These are phyloP conservation scores for Meyerozyma athensensis DNA, from an alignment of 1,139 yeast species.

Conservation along the genomic window DNA sequence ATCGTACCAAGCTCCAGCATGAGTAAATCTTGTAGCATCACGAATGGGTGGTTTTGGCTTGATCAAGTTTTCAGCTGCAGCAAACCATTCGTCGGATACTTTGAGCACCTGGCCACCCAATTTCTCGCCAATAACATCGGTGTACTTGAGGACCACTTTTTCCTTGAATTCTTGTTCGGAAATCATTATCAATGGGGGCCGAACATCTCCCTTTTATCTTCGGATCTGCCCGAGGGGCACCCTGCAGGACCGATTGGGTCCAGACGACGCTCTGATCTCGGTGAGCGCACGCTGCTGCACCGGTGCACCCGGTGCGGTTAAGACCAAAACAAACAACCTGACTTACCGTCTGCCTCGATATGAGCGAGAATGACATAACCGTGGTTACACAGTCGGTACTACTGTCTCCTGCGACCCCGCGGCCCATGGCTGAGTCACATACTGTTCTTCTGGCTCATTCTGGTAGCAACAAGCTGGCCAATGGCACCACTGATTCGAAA, in stretches of 20 bases:
- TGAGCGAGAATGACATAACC: constrained; percentile 3
- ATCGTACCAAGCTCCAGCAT: constrained; percentile 94
- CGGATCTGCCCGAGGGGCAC: neutral
- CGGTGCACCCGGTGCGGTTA: neutral
- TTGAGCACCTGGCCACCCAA: constrained; percentile 70
- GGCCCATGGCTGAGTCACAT: neutral
- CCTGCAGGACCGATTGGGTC: no score
- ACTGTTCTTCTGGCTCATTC: neutral
- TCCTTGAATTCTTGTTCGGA: constrained; percentile 42
- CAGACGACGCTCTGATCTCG: no score
- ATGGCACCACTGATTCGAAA: neutral
- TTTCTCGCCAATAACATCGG: constrained; percentile 72
- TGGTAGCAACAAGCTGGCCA: neutral
- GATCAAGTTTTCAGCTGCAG: constrained; percentile 84
- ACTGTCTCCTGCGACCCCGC: neutral
- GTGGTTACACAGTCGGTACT: constrained; percentile 1
- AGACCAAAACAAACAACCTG: constrained; percentile 1
- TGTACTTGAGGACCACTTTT: constrained; percentile 44
- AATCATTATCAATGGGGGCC: constrained; percentile 21
- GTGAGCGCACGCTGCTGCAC: neutral
- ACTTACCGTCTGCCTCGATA: neutral
- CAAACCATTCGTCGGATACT: constrained; percentile 91
- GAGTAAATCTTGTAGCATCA: constrained; percentile 73
- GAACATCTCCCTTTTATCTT: neutral
- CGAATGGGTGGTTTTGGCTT: constrained; percentile 76